Conservation (phyloP, 1,139 yeast genomes). For the Sporopachydermia cereana region DNA sequence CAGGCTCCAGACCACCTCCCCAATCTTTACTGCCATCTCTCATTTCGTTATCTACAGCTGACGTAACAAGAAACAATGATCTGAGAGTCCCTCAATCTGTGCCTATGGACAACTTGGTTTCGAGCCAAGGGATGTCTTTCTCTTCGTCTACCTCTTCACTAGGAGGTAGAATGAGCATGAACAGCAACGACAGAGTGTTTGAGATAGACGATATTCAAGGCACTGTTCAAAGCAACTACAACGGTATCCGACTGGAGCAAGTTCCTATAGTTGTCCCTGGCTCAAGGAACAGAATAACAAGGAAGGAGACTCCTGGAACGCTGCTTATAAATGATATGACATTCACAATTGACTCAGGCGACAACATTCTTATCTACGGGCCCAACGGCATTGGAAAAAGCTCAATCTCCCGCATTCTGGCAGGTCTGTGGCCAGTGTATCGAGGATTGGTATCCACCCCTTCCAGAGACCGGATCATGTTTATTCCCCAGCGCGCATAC, state of each 20-base stretch:
- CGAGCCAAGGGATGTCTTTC: slow-evolving; percentile 1
- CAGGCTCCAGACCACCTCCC: not conserved
- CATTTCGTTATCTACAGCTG: not conserved
- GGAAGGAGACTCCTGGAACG: slow-evolving; percentile 26
- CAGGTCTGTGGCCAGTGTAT: slow-evolving; percentile 89
- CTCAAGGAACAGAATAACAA: slow-evolving; percentile 14
- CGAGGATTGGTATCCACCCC: slow-evolving; percentile 76
- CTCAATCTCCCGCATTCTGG: slow-evolving; percentile 70
- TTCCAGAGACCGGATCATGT: slow-evolving; percentile 55
- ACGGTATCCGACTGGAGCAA: slow-evolving; percentile 73
- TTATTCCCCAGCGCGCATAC: slow-evolving; percentile 75
- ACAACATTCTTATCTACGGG: slow-evolving; percentile 72
- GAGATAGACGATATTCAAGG: slow-evolving; percentile 51
- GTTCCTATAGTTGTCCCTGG: slow-evolving; percentile 74
- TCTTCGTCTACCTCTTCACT: slow-evolving; percentile 3
- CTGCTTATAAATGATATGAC: slow-evolving; percentile 46
- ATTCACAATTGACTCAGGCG: slow-evolving; percentile 53
- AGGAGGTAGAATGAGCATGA: slow-evolving; percentile 2
- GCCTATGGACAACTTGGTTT: not conserved
- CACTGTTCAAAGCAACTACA: slow-evolving; percentile 67
- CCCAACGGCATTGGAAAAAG: slow-evolving; percentile 88
- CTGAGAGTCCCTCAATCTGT: not conserved
- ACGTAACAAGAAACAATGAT: no score
- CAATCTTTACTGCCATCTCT: not conserved
- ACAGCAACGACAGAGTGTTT: slow-evolving; percentile 4